Evolutionary conservation across 306 rosid species (phyloP), one percentile per base, ranked within the genome.

Genomic region (Vachellia collinsii): DNA sequence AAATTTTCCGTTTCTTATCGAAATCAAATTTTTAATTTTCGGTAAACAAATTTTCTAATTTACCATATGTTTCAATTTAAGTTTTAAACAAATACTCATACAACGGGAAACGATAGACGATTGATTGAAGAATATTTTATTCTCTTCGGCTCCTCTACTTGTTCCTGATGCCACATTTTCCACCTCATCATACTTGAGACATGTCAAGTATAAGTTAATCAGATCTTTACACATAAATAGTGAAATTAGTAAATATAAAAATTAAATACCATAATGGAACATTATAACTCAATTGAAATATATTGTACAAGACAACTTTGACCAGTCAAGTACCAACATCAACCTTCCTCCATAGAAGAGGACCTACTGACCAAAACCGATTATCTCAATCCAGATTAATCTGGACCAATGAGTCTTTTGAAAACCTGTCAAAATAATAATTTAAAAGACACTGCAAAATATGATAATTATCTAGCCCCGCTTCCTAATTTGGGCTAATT

Each of bases 401-500:
- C 22, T 5, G 59, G 8, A 19, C 22, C 59, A 51, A 17, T 17
- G 12, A n/a, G 62, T n/a, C 62, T 56, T 20, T 1, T 8, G 34
- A 20, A 56, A 8, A 20, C 63, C 7, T 0, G 11, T 19, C 4
- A 8, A 56, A 56, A 19, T n/a, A 51, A 56, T 56, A 53, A 53
- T 53, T n/a, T 1, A 53, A n/a, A 53, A 17, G 19, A 53, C 61
- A 51, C 20, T 17, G 3, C 2, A 19, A 17, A 3, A 9, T 29
- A n/a, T 53, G 25, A 20, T 56, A 19, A 56, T n/a, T 23, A 63
- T 62, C 56, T 62, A 69, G 51, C 68, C 58, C 34, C 76, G 44
- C 20, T 62, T 44, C 79, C 79, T 72, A 54, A 51, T 77, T 61
- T 51, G 19, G 51, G 44, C 34, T 22, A 48, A 58, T 69, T 70